Evolutionary conservation across 345 rosid species (phyloP), one percentile per base, ranked within the genome.

Genomic region (Citrus reticulata): DNA sequence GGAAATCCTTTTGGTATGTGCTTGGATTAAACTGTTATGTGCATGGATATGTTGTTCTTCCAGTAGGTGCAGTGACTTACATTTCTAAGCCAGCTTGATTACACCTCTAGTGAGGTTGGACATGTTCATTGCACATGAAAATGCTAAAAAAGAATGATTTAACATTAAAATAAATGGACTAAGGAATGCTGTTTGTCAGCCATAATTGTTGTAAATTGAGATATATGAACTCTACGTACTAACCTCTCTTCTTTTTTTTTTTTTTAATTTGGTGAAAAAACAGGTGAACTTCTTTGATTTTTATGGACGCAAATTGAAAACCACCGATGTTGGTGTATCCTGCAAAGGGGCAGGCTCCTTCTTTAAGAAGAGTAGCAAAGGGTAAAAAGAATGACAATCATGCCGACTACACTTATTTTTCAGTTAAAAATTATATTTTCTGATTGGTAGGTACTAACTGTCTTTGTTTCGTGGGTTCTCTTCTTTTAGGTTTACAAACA

Each of bases 201-300:
- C 7, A 4, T 76, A 25, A 7, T 68, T 1, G 24, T 42, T 35
- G 30, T 35, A 29, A 42, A 29, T n/a, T 68, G 37, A 42, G 66
- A 59, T 34, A 6, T 35, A 16, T 67, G 77, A 72, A 34, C 37
- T 19, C 24, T 68, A 40, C 2, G 49, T 35, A 58, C 37, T 22
- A 60, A 64, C 8, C 39, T 1, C 7, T 6, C 1, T 29, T 1
- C 1, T 29, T 29, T 6, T 24, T 32, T 60, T 66, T 74, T 83
- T 17, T 61, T 25, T 82, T 77, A 39, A 24, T 27, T 51, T 51
- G 20, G 19, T 51, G 57, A 16, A 62, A 73, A 63, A 85, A 68
- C 68, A 95, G 99, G 89, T 95, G 40, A 87, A 88, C 64, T 95
- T 95, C 84, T 93, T 95, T 85, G 99, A 92, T 64, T 86, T 95